Evolutionary conservation across 176 grass and related monocot species (phyloP).

Genomic region (Aegilops longissima): DNA sequence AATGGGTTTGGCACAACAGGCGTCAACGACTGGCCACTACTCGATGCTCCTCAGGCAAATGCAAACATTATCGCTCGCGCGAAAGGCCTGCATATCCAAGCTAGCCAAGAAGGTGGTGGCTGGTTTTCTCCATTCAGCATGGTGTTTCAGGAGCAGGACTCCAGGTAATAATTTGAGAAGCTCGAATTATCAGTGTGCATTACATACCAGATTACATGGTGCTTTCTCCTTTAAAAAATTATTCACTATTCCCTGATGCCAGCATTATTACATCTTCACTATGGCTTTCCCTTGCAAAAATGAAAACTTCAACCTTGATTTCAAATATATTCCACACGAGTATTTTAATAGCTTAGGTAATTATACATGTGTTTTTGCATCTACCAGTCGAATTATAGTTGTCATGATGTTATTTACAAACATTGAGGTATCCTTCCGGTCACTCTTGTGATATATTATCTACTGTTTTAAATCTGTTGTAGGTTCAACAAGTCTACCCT

Average conservation of each 20-base stretch:
- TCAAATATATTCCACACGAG: too few relatives aligned
- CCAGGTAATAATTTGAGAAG: neutral
- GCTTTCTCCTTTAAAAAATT: too few relatives aligned
- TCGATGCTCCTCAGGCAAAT: neutral
- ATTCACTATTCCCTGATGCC: neutral
- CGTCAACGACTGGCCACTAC: neutral
- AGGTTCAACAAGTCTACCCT: neutral
- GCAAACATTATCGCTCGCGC: neutral
- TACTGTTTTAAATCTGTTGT: neutral
- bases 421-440: neutral
- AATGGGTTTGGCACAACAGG: neutral
- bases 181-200: neutral
- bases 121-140: neutral
- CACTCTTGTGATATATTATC: neutral
- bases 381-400: too few relatives aligned
- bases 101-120: neutral
- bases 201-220: neutral
- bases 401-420: too few relatives aligned
- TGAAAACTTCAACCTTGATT: too few relatives aligned
- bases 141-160: neutral
- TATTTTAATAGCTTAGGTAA: too few relatives aligned
- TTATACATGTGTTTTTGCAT: too few relatives aligned
- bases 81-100: neutral
- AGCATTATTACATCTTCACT: too few relatives aligned
- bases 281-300: too few relatives aligned